Evolutionary conservation across 306 rosid genomes (phyloP), one percentile per base, ranked within the genome.

Genomic region (Quillaja saponaria): DNA sequence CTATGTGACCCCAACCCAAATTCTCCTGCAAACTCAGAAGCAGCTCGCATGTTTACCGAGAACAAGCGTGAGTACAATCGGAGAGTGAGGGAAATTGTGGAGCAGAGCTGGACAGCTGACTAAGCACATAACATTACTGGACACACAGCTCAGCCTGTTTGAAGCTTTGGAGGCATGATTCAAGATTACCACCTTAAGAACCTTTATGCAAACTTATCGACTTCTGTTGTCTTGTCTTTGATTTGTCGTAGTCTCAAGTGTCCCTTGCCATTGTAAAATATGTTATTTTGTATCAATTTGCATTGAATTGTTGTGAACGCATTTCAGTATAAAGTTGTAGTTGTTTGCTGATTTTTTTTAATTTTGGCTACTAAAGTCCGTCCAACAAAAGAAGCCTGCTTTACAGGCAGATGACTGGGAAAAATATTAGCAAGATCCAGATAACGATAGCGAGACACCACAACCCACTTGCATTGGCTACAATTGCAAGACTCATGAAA

Each of bases 91-190:
- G 95, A 90, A 64, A 81, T 81, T 15, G 97, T 90, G 77, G 97
- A 90, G 79, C 95, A 87, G 84, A 90, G 97, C 67, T 90, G 97
- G 97, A 90, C 97, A 14, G 97, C 97, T 0, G 95, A 90, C 71
- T 85, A 83, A 78, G 52, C 19, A 55, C 50, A 33, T 44, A 1
- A 2, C 44, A 48, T 54, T 49, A 38, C 41, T 15, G 13, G 47
- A 62, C 67, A 52, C 58, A 12, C 67, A 33, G 42, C 10, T 15
- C 45, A 21, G 66, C 53, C 52, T 66, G 64, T 69, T 63, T 47
- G 56, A 62, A 71, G 60, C 64, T 63, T 47, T 51, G 63, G 64
- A 73, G 75, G 58, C 63, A 53, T 57, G 76, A 58, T 67, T 67
- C 46, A 16, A 66, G 64, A 68, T 55, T 62, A 63, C 57, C 41